Conservation (phyloP, 2,329 filamentous ascomycete species). For the Acephala macrosclerotiorum region DNA sequence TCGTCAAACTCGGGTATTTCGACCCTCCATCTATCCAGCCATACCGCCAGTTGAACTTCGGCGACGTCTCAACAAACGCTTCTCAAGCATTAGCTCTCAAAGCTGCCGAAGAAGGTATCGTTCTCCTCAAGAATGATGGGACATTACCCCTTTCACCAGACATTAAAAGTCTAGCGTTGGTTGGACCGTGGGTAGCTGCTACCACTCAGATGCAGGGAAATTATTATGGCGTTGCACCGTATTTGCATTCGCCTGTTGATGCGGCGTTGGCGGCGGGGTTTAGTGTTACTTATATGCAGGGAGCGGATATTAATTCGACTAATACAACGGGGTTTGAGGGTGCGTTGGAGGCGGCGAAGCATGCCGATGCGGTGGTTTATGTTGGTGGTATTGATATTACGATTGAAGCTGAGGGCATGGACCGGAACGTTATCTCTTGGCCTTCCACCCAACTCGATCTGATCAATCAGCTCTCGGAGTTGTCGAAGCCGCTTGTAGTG, state of each 20-base stretch:
- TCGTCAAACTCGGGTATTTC: conserved; percentile 65
- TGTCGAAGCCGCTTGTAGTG: conserved; percentile 57
- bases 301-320: conserved; percentile 44
- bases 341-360: conserved; percentile 49
- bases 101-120: conserved; percentile 37
- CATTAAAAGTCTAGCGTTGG: conserved; percentile 31
- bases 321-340: conserved; percentile 41
- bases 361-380: conserved; percentile 60
- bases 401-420: conserved; percentile 57
- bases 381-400: conserved; percentile 61
- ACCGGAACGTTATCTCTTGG: conserved; percentile 60
- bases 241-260: conserved; percentile 45
- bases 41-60: conserved; percentile 61
- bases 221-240: conserved; percentile 36
- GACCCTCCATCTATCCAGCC: conserved; percentile 53
- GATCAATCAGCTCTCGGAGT: conserved; percentile 54
- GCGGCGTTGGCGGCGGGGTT: conserved; percentile 51
- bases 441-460: conserved; percentile 57
- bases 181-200: conserved; percentile 36
- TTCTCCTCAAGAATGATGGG: conserved; percentile 39
- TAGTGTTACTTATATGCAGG: conserved; percentile 46
- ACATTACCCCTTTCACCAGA: conserved; percentile 28
- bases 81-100: conserved; percentile 33
- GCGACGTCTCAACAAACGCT: conserved; percentile 40
- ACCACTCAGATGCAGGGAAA: conserved; percentile 39